A percentile compares a stretch with the other conserved stretches of the same genome.
Evolutionary conservation across 257 asterid genomes (phyloP).

Genomic region (Fraxinus pennsylvanica): DNA sequence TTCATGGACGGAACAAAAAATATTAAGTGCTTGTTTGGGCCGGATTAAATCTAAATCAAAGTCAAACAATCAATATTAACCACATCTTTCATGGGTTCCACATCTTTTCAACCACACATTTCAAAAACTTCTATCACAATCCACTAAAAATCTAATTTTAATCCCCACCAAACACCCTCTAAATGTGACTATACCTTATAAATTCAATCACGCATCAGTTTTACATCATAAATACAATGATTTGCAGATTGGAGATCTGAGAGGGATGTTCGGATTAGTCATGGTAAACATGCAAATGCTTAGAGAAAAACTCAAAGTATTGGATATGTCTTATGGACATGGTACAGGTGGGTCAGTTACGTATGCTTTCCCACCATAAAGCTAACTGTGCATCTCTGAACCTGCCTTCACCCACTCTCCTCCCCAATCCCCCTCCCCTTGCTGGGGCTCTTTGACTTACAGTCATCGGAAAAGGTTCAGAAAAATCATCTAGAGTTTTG

Average conservation of each 20-base stretch:
- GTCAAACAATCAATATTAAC: too few species aligned
- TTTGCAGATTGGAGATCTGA: slow-evolving; percentile 89
- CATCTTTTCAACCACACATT: too few species aligned
- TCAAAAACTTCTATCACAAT: too few species aligned
- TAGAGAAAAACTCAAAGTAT: slow-evolving; percentile 72
- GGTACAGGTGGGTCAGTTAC: slow-evolving; percentile 65
- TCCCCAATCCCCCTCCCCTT: background rate
- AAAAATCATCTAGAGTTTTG: background rate
- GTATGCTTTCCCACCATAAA: slow-evolving; percentile 11
- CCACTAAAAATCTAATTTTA: too few species aligned
- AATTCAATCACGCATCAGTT: background rate
- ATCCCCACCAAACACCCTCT: too few species aligned
- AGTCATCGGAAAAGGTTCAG: slow-evolving; percentile 5
- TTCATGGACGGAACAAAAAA: too few species aligned
- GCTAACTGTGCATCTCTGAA: background rate
- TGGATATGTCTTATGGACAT: slow-evolving; percentile 67
- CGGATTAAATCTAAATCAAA: too few species aligned
- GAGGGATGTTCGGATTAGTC: slow-evolving; percentile 81
- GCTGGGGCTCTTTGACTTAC: too few species aligned
- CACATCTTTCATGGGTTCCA: too few species aligned
- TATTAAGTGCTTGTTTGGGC: too few species aligned
- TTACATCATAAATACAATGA: background rate
- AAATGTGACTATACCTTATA: background rate
- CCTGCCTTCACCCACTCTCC: background rate
- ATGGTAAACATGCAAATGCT: slow-evolving; percentile 64